Base-by-base conservation (phyloP, 2,329 filamentous ascomycete genomes). In the Myotisia sp. region DNA sequence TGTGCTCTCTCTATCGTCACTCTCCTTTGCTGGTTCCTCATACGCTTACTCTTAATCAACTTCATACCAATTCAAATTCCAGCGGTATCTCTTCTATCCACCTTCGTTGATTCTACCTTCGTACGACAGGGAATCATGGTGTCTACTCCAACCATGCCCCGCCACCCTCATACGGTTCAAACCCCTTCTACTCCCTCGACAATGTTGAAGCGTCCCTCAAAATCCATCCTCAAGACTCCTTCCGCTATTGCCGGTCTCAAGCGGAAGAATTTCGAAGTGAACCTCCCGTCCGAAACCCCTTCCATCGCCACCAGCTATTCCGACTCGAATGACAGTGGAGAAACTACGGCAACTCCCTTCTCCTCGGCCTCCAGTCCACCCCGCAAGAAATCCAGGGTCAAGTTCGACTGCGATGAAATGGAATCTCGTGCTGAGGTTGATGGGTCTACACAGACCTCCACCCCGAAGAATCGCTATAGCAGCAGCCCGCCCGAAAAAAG, bases 401-500 rank as follows among this genome's bases (percentile, higher is more conserved):
- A 58, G 36, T 64, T 63, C 33, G 55, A 61, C 28, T 47, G 13
- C n/a, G n/a, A n/a, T n/a, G n/a, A n/a, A n/a, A n/a, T n/a, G n/a
- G n/a, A n/a, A n/a, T n/a, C n/a, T n/a, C n/a, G n/a, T n/a, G n/a
- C n/a, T n/a, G n/a, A n/a, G n/a, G n/a, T n/a, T n/a, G n/a, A n/a
- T n/a, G n/a, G n/a, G n/a, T n/a, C n/a, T n/a, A n/a, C n/a, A n/a
- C n/a, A n/a, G n/a, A n/a, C n/a, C n/a, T n/a, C n/a, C 20, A 26
- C 24, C 32, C 4, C 22, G 13, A 17, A 34, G 32, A 6, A 26
- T 6, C 12, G n/a, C 6, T 14, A 24, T 18, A 9, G 6, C 33
- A 18, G 24, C 8, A 17, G 26, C 5, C 10, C 30, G 8, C 19
- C 30, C 14, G 65, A 68, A 42, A 74, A 73, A 55, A 67, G 64